phyloP scores from a whole-genome alignment of 2,329 filamentous ascomycete genomes.

The Alternaria sp. region DNA sequence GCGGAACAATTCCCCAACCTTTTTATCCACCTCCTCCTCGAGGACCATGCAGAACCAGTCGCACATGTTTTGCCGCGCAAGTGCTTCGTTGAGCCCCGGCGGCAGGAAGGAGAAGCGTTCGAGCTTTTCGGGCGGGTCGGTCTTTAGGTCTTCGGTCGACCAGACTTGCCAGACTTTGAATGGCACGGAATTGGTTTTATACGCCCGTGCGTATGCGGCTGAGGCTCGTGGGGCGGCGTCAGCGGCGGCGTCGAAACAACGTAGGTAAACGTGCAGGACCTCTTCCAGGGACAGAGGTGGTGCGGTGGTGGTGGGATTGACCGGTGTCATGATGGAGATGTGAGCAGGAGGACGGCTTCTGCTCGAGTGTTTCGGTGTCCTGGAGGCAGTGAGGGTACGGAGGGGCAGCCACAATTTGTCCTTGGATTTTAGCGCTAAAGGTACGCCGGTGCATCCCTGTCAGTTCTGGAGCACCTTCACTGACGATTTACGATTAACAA shows the following conservation, averaged over 20 bases:
- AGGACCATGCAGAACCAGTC: conserved; percentile 4
- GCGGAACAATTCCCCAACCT: background rate
- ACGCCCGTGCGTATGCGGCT: conserved; percentile 5
- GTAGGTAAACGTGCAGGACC: conserved; percentile 6
- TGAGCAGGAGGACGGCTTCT: background rate
- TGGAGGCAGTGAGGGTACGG: background rate
- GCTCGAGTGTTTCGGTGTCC: background rate
- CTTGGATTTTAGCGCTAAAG: background rate
- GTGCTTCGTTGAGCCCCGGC: background rate
- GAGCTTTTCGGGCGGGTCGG: background rate
- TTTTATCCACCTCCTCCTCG: background rate
- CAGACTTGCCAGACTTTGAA: background rate
- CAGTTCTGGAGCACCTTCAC: background rate
- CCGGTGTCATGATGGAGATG: background rate
- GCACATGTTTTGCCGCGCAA: conserved; percentile 2
- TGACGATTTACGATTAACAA: background rate
- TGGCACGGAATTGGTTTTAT: background rate
- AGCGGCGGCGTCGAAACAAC: conserved; percentile 14
- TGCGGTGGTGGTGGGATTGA: background rate
- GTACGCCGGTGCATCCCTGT: background rate
- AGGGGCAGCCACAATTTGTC: background rate
- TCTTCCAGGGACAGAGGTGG: background rate
- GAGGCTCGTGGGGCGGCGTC: background rate
- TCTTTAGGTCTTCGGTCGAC: background rate
- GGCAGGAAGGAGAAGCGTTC: background rate